Evolutionary conservation across 164 flowering plant genomes (phyloP).

Genomic region (Dillenia suffruticosa): DNA sequence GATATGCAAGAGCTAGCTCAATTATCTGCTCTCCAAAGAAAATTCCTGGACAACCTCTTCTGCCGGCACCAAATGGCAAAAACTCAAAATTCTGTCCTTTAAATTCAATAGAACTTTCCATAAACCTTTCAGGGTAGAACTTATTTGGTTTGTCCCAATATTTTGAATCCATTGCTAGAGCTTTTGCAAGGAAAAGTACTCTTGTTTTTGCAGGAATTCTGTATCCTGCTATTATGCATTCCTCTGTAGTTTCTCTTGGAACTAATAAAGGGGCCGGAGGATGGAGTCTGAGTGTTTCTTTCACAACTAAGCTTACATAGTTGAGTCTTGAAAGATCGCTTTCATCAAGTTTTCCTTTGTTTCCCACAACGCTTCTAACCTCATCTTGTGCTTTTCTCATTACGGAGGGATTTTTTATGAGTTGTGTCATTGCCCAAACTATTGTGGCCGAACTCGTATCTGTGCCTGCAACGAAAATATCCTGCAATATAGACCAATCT

Average conservation of each 20-base stretch:
- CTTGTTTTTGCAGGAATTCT: constrained; percentile 27
- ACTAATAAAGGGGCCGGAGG: constrained; percentile 38
- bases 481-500: too few species aligned
- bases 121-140: constrained; percentile 38
- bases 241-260: constrained; percentile 28
- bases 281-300: constrained; percentile 37
- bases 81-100: constrained; percentile 29
- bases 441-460: too few species aligned
- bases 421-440: too few species aligned
- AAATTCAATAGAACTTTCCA: constrained; percentile 13
- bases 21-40: too few species aligned
- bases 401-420: too few species aligned
- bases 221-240: constrained; percentile 22
- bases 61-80: constrained; percentile 22
- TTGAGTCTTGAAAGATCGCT: constrained; percentile 16
- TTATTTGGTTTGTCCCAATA: constrained; percentile 32
- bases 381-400: constrained; percentile 29
- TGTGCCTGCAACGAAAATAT: too few species aligned
- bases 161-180: constrained; percentile 25
- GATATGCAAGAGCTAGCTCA: too few species aligned
- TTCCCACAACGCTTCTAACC: constrained; percentile 5
- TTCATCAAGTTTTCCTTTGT: constrained; percentile 18
- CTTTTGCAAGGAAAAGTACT: constrained; percentile 23
- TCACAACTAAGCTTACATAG: constrained; percentile 27
- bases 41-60: too few species aligned